Percentiles rank a stretch among this genome's conserved stretches.
phyloP scores from a whole-genome alignment of 345 rosid genomes.

The Pseudoturritis turrita region DNA sequence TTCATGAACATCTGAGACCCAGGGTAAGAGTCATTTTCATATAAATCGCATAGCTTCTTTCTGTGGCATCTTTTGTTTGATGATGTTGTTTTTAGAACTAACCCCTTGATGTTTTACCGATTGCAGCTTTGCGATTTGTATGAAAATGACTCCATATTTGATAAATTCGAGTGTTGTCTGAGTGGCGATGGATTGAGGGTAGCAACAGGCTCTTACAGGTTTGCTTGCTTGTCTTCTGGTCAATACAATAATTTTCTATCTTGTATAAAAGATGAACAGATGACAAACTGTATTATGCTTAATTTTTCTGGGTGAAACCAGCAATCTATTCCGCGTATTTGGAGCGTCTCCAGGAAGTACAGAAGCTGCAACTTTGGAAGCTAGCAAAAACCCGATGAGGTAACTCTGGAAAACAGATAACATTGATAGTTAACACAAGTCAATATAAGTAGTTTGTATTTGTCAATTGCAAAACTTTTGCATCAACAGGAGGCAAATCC shows the following conservation, averaged over 20 bases:
- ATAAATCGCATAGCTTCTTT: neutral
- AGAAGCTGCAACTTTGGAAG: constrained; percentile 95
- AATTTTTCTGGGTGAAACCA: constrained; percentile 24
- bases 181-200: constrained; percentile 95
- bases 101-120: neutral
- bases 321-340: constrained; percentile 97
- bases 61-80: neutral
- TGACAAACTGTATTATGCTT: neutral
- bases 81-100: constrained; percentile 4
- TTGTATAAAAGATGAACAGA: neutral
- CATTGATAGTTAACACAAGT: neutral
- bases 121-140: constrained; percentile 92
- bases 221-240: constrained; percentile 12
- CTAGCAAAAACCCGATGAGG: constrained; percentile 99
- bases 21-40: constrained; percentile 39
- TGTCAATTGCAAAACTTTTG: constrained; percentile 1
- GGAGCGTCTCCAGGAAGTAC: constrained; percentile 72
- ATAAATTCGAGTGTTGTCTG: constrained; percentile 94
- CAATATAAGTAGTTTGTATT: neutral
- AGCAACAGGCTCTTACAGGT: constrained; percentile 99
- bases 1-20: constrained; percentile 94
- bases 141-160: constrained; percentile 98
- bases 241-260: neutral
- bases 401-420: constrained; percentile 22
- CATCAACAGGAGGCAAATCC: constrained; percentile 60